A percentile compares a stretch with the other conserved stretches of the same genome.
These are phyloP conservation scores for Trichoderma atrobrunneum DNA, from an alignment of 2,329 filamentous ascomycete species.

Conservation along the genomic window DNA sequence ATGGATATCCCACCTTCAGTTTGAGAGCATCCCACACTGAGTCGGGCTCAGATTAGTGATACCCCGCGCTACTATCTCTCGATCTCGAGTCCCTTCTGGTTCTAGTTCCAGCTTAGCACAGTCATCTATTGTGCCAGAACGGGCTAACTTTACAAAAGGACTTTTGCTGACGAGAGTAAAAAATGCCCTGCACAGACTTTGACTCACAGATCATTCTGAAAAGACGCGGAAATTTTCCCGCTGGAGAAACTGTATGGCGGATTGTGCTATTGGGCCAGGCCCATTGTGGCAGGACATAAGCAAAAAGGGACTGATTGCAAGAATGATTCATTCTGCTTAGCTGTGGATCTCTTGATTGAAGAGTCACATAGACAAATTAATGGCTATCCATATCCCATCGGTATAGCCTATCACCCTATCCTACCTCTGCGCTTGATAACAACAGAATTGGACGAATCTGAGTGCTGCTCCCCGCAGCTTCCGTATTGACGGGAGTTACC, in stretches of 20 bases:
- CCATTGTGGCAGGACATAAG: slow-evolving; percentile 8
- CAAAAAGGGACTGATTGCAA: neutral
- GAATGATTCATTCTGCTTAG: neutral
- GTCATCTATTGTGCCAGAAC: neutral
- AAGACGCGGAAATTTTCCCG: neutral
- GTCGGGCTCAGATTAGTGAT: neutral
- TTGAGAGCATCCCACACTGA: neutral
- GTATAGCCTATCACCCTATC: neutral
- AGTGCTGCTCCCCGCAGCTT: neutral
- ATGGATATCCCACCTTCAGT: neutral
- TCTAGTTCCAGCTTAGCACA: neutral
- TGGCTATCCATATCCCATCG: neutral
- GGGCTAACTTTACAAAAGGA: neutral
- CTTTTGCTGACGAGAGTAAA: neutral
- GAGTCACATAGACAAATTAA: neutral
- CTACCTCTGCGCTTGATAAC: neutral
- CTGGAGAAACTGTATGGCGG: neutral
- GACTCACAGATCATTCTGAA: slow-evolving; percentile 9
- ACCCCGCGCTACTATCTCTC: neutral
- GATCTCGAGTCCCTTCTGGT: neutral
- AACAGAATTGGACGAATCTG: neutral
- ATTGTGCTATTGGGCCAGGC: neutral
- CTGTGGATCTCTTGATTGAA: neutral
- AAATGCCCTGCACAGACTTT: neutral
- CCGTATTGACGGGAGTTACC: neutral